Base-by-base conservation (phyloP, 148 eudicot species). In the Vaccinium myrtillus region DNA sequence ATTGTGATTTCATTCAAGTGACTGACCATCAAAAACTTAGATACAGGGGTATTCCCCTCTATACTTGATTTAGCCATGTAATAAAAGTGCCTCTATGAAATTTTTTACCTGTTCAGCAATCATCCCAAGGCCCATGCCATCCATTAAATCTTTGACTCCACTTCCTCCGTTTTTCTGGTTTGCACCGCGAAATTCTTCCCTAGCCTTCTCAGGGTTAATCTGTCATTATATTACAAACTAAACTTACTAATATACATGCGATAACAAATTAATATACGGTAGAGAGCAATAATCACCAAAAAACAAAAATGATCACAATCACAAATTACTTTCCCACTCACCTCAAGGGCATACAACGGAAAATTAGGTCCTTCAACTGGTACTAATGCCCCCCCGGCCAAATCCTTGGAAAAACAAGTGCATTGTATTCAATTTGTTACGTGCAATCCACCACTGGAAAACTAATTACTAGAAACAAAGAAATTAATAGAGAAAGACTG, bases 71-170 rank as follows among this genome's bases (percentile, higher is more conserved):
- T 30, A 15, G 30, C 4, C 53, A 21, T 23, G 82, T 51, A 71
- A 53, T 27, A 75, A 51, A 7, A 70, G 83, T 32, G 80, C 53
- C 36, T 53, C n/a, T 3, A 73, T 56, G 18, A 85, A 73, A 59
- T 21, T 46, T 25, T 77, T 59, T 88, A 96, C 99, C 94, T 96
- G 99, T 43, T 95, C 98, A 8, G 87, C 94, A 48, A 95, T 78
- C 95, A 96, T 88, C 65, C 99, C 99, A 81, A 94, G 93, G 80
- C 99, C 99, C 98, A 96, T 92, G 83, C 99, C 92, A 84, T 96
- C 99, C 99, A 96, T 95, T 79, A 96, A 92, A 87, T 96, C 99
- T 85, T 96, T 95, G 13, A 96, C 90, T 65, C 97, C 98, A 14
- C 90, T 89, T 83, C 96, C 99, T 53, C 96, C 98, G 82, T 87